Evolutionary conservation across 176 grass and related monocot species (phyloP).

Genomic region (Otatea glauca): DNA sequence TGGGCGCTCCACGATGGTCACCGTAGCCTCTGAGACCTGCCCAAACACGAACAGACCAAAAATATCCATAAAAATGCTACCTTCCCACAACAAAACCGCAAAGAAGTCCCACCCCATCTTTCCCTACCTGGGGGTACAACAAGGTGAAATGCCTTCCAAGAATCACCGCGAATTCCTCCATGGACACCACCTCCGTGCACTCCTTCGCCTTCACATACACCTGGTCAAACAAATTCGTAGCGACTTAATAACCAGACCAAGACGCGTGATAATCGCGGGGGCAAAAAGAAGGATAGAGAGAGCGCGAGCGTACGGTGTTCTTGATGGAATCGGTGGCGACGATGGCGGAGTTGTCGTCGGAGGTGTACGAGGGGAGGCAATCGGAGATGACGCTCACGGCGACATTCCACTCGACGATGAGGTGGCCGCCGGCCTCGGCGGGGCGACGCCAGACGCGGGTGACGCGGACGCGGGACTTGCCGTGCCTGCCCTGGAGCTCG

Average conservation of each 20-base stretch:
- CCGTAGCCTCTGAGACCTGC: slow-evolving; percentile 72
- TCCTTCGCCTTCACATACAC: slow-evolving; percentile 96
- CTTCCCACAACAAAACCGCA: not conserved
- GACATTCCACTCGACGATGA: slow-evolving; percentile 87
- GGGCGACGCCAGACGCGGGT: slow-evolving; percentile 71
- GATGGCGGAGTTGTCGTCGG: slow-evolving; percentile 85
- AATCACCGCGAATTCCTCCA: slow-evolving; percentile 83
- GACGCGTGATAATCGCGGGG: not conserved
- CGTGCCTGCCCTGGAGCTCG: slow-evolving; percentile 80
- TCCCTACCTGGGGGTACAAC: slow-evolving; percentile 68
- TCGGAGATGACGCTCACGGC: slow-evolving; percentile 80
- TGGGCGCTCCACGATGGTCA: slow-evolving; percentile 79
- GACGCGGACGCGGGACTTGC: slow-evolving; percentile 87
- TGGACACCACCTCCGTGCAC: slow-evolving; percentile 67
- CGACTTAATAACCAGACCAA: not conserved
- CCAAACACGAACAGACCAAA: not conserved
- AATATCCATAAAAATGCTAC: not conserved
- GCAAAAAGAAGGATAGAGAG: not conserved
- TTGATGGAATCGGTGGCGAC: slow-evolving; percentile 98
- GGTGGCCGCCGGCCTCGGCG: slow-evolving; percentile 45
- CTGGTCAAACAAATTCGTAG: slow-evolving; percentile 23
- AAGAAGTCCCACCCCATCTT: not conserved
- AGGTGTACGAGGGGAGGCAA: slow-evolving; percentile 82
- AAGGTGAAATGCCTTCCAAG: slow-evolving; percentile 81
- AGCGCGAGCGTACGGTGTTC: slow-evolving; percentile 59